Base-by-base conservation (phyloP, 2,329 filamentous ascomycete species). In the Byssothecium circinans region DNA sequence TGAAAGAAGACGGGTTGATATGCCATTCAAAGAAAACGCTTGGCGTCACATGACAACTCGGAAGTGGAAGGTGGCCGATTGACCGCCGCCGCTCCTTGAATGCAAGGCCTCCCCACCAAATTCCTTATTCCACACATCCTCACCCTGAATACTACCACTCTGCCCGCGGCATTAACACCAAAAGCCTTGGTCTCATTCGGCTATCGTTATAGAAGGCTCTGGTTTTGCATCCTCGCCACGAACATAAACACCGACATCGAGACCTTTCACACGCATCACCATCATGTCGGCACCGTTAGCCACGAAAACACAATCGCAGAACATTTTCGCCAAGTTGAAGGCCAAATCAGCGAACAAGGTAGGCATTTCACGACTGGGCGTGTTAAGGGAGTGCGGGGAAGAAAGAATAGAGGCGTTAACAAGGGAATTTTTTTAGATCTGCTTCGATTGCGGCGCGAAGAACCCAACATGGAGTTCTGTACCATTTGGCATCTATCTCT, bases 401-500 rank as follows among this genome's bases (percentile, higher is more conserved):
- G 50, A 49, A 44, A 55, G 56, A 37, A 37, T 53, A 55, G 49
- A 37, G 47, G 45, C 34, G 49, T 60, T 69, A 56, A 66, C 52
- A 41, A 45, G 40, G n/a, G 23, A 10, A 25, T 6, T 33, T 48
- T 43, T 64, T 44, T 55, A 95, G 91, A 84, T 95, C 78, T 99
- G 94, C 81, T 99, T 99, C 76, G 94, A 99, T 77, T 99, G 94
- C 75, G 86, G 89, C 70, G 88, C 91, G 66, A 97, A 97, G 77
- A 96, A 96, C 70, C 94, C 94, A 53, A 97, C 94, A 49, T 99
- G 94, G 94, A 95, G 91, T 7, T 97, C 92, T 6, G 91, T 96
- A 25, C 91, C 92, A 10, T 91, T 99, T 57, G 94, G 89, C 68
- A 97, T 99, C 72, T 99, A 97, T 72, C 84, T 99, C 18, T 99